Base-by-base conservation (phyloP, 257 asterid genomes). In the Avicennia marina region DNA sequence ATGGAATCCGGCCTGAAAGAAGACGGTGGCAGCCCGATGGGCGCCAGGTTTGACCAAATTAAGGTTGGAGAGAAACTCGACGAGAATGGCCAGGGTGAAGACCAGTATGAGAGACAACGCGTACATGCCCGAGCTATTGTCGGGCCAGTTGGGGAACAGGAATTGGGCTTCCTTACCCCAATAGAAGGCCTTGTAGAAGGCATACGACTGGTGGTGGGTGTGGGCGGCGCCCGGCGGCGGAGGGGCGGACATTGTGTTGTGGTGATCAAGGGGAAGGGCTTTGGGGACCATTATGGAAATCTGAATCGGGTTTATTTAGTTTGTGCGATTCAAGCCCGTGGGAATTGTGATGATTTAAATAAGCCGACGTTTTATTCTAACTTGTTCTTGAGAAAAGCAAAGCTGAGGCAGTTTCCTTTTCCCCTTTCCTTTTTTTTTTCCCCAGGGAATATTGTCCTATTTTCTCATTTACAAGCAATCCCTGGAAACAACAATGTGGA, bases 111-210 rank as follows among this genome's bases (percentile, higher is more conserved):
- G 42, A 11, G 85, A 72, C 58, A 89, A 59, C 1, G 71, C 89
- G 22, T 89, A 89, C 95, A 89, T 85, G 53, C 79, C 85, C 58
- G 76, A 21, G 24, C 74, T 71, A 21, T 70, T 70, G 11, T 77
- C 75, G 46, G 84, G 88, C 82, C 88, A 81, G 17, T 64, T 63
- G 41, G 67, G n/a, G 55, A 81, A 77, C 55, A 74, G 56, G 52
- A 81, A 70, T 6, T 65, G 64, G 56, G 81, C 74, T 11, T 77
- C 78, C 44, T 63, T 77, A 9, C 84, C 69, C 84, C 81, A 75
- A 32, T 74, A 81, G 55, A 80, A 79, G 39, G 72, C 59, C 69
- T 29, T 7, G 68, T 61, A 78, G 51, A 66, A 20, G 12, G 18
- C 54, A 44, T 44, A 27, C n/a, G 46, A 65, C 44, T 27, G 58